phyloP scores from a whole-genome alignment of 352 stramenopile species.

The Globisporangium nagaii region DNA sequence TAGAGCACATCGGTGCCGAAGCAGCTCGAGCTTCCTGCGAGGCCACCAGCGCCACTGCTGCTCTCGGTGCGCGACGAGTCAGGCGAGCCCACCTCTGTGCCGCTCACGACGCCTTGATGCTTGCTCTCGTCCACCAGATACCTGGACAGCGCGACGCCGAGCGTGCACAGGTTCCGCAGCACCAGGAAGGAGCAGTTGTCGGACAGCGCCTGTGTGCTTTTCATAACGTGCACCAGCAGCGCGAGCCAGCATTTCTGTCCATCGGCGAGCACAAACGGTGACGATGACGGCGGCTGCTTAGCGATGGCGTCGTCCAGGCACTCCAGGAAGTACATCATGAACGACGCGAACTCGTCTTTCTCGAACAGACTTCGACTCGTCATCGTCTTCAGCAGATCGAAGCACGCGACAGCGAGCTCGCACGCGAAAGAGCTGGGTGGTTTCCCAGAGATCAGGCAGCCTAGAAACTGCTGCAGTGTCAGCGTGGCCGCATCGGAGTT shows the following conservation, averaged over 20 bases:
- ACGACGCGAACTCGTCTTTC: constrained; percentile 51
- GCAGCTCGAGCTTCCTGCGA: constrained; percentile 12
- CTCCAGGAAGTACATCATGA: constrained; percentile 61
- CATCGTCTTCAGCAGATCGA: constrained; percentile 36
- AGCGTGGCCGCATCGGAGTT: not conserved
- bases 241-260: constrained; percentile 60
- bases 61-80: constrained; percentile 6
- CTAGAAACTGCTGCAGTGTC: constrained; percentile 14
- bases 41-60: not conserved
- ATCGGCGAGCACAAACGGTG: constrained; percentile 8
- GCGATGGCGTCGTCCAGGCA: constrained; percentile 32
- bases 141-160: constrained; percentile 43
- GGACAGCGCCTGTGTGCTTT: constrained; percentile 33
- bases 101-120: constrained; percentile 19
- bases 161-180: constrained; percentile 49
- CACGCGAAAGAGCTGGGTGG: not conserved
- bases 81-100: not conserved
- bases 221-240: constrained; percentile 47
- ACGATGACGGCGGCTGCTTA: not conserved
- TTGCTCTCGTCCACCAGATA: constrained; percentile 54
- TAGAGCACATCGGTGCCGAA: constrained; percentile 48
- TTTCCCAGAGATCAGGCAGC: constrained; percentile 12
- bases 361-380: constrained; percentile 37
- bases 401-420: constrained; percentile 23
- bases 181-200: constrained; percentile 40